Evolutionary conservation across 1,284 basidiomycete species (phyloP), one percentile per base, ranked within the genome.

Genomic region (Phaffia rhodozyma): DNA sequence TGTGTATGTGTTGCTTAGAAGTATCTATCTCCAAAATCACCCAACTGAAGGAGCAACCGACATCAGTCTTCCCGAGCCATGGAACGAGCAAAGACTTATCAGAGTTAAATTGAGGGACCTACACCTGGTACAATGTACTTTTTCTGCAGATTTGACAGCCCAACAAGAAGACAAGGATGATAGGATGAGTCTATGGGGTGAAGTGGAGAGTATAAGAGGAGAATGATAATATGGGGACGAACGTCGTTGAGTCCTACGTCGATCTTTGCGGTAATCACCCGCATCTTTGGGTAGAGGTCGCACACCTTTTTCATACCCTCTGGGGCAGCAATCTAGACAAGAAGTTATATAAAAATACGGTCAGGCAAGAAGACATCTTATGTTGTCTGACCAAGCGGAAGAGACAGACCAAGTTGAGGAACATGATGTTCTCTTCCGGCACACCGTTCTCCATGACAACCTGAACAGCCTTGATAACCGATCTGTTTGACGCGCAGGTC

Each of bases 261-360:
- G 65, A 98, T 93, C 93, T 94, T 98, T 0, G 91, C 94, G 20
- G 91, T 94, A 62, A 96, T 88, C 85, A 97, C 85, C 72, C 86
- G 86, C 54, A 93, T 78, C 58, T 82, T 79, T 2, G 93, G 92
- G 75, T 86, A 97, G 70, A 81, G 84, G 25, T 78, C 75, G 73
- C 86, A 87, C 74, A 97, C 92, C 43, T 83, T 86, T 66, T 82
- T 81, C 67, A 98, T 79, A 5, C 94, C 94, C 76, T 97, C 90
- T 1, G 94, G 94, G 4, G 89, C 85, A 21, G 94, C 85, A 65
- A 93, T 86, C 90, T 92, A 66, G 3, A 30, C 5, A 27, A 30
- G 21, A 13, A 16, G 53, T 67, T n/a, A 66, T 43, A 16, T 23
- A 48, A 53, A 16, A 25, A 62, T 29, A 5, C 23, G 27, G n/a